Evolutionary conservation across 495 filamentous ascomycete genomes (phyloP).

Genomic region (Xylaria bambusicola): DNA sequence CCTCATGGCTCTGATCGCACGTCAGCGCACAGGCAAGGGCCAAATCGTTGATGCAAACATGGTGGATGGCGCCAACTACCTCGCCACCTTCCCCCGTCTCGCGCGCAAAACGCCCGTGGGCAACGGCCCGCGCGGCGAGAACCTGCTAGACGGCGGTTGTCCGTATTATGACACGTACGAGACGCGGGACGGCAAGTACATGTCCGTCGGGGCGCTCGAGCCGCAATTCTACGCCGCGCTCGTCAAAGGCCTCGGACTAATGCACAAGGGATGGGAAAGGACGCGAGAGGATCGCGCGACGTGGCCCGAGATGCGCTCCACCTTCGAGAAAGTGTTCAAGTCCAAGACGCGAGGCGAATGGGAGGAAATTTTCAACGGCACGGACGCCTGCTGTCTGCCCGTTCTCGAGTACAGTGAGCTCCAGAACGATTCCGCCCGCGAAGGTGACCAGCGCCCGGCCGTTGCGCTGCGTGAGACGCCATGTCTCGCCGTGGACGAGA

Average conservation of each 20-base stretch:
- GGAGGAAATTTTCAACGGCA: slow-evolving; percentile 83
- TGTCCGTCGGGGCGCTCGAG: slow-evolving; percentile 91
- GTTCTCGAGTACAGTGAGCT: slow-evolving; percentile 76
- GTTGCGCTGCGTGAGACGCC: slow-evolving; percentile 72
- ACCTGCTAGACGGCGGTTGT: slow-evolving; percentile 78
- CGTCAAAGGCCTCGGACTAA: slow-evolving; percentile 63
- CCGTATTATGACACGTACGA: slow-evolving; percentile 89
- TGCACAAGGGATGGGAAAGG: slow-evolving; percentile 52
- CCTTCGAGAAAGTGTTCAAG: slow-evolving; percentile 67
- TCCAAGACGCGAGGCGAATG: slow-evolving; percentile 76
- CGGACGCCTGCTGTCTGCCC: slow-evolving; percentile 89
- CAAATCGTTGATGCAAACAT: slow-evolving; percentile 95
- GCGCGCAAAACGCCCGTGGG: slow-evolving; percentile 60
- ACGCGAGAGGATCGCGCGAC: slow-evolving; percentile 56
- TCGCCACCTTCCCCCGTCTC: slow-evolving; percentile 75
- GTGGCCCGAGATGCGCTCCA: slow-evolving; percentile 64
- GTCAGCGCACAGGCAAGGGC: slow-evolving; percentile 64
- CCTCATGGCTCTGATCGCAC: slow-evolving; percentile 60
- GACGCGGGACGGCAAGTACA: slow-evolving; percentile 77
- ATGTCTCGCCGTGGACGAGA: slow-evolving; percentile 52
- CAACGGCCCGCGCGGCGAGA: slow-evolving; percentile 65
- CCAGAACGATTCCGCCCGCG: slow-evolving; percentile 52
- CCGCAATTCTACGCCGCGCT: slow-evolving; percentile 77
- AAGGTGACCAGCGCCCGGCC: slow-evolving; percentile 73
- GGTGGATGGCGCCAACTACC: slow-evolving; percentile 83